Conservation (phyloP, 2,329 filamentous ascomycete genomes). For the Didymosphaeria variabile region DNA sequence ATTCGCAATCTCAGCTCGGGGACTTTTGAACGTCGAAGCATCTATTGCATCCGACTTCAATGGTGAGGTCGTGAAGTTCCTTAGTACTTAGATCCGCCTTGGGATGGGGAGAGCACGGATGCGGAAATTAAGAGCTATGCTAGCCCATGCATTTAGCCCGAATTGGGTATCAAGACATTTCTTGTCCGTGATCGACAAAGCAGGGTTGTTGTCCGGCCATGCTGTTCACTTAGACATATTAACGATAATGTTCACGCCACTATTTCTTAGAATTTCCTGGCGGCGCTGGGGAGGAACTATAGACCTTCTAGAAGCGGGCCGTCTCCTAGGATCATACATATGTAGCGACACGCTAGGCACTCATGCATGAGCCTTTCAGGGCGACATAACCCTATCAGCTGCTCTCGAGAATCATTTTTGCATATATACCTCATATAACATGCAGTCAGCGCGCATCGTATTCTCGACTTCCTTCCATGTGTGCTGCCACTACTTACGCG, state of each 20-base stretch:
- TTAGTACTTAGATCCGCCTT: conserved; percentile 1
- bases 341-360: conserved; percentile 9
- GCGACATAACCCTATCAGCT: neutral
- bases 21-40: conserved; percentile 8
- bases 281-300: neutral
- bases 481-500: neutral
- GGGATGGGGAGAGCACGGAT: conserved; percentile 6
- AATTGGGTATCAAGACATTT: neutral
- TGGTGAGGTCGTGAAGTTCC: conserved; percentile 7
- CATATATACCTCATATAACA: conserved; percentile 11
- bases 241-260: conserved; percentile 7
- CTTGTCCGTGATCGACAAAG: conserved; percentile 12
- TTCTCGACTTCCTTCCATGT: neutral
- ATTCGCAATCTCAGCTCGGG: conserved; percentile 15
- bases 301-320: conserved; percentile 8
- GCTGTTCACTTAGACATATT: neutral
- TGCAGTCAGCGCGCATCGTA: conserved; percentile 12
- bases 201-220: conserved; percentile 4
- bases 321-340: conserved; percentile 3
- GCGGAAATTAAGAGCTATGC: neutral
- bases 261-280: neutral
- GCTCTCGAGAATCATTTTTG: conserved; percentile 9
- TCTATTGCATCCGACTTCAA: conserved; percentile 10
- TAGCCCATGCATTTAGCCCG: conserved; percentile 9
- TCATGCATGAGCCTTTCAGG: conserved; percentile 13